phyloP scores from a whole-genome alignment of 2,329 filamentous ascomycete genomes.

The Cordyceps javanica region DNA sequence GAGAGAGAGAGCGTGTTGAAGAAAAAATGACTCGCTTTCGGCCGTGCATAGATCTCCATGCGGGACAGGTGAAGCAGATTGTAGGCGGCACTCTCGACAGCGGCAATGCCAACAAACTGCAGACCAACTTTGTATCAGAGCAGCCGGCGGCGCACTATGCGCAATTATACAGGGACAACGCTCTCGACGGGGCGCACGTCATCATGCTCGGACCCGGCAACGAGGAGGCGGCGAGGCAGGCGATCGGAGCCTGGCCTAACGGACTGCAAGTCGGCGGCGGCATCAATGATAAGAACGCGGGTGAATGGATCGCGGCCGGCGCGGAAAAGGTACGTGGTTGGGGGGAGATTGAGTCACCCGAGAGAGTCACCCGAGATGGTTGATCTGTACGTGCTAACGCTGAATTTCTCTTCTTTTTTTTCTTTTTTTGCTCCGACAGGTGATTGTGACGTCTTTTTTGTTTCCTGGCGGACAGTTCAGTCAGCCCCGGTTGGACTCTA shows the following conservation, averaged over 20 bases:
- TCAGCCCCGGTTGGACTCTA: constrained; percentile 64
- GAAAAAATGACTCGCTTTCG: constrained; percentile 89
- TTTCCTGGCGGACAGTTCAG: constrained; percentile 83
- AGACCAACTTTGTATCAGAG: constrained; percentile 88
- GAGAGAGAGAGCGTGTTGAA: too few species aligned
- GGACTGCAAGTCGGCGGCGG: constrained; percentile 91
- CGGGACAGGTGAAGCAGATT: constrained; percentile 98
- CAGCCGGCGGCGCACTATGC: constrained; percentile 79
- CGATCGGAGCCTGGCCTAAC: constrained; percentile 70
- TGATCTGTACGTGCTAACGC: neutral
- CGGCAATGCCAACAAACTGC: constrained; percentile 52
- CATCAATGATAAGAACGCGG: constrained; percentile 79
- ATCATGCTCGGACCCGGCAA: constrained; percentile 95
- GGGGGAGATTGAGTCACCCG: neutral
- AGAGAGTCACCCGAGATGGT: too few species aligned
- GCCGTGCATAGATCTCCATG: constrained; percentile 94
- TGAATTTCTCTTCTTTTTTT: too few species aligned
- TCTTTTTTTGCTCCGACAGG: constrained; percentile 53
- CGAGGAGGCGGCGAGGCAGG: constrained; percentile 69
- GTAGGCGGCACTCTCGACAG: constrained; percentile 86
- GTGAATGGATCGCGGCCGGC: constrained; percentile 77
- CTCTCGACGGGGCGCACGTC: constrained; percentile 76
- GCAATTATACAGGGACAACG: constrained; percentile 69
- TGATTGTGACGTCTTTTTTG: constrained; percentile 93
- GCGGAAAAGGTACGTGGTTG: constrained; percentile 68